A percentile compares a stretch with the other conserved stretches of the same genome.
Evolutionary conservation across 805 yeast genomes (phyloP).

Genomic region (Candida golubevii): DNA sequence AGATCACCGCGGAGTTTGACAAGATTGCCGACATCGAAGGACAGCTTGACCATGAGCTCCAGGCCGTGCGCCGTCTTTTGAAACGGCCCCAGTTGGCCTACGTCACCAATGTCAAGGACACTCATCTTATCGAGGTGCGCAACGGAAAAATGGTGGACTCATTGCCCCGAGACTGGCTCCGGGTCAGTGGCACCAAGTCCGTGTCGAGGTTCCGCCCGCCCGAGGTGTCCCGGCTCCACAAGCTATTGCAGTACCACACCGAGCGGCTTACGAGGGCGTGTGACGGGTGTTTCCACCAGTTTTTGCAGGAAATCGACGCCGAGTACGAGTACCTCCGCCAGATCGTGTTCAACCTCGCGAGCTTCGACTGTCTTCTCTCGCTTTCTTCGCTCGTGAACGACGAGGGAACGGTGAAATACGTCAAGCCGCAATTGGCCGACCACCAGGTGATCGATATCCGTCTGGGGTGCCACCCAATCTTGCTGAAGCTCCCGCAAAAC

Average conservation of each 20-base stretch:
- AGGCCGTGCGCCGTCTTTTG: slow-evolving; percentile 39
- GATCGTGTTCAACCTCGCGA: slow-evolving; percentile 12
- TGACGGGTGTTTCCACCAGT: slow-evolving; percentile 42
- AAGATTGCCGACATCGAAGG: slow-evolving; percentile 43
- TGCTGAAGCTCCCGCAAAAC: slow-evolving; percentile 43
- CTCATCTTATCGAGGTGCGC: slow-evolving; percentile 73
- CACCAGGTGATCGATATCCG: slow-evolving; percentile 42
- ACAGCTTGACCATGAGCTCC: slow-evolving; percentile 52
- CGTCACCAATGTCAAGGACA: slow-evolving; percentile 56
- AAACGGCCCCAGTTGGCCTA: slow-evolving; percentile 56
- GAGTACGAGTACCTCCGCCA: slow-evolving; percentile 27
- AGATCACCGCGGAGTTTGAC: slow-evolving; percentile 31
- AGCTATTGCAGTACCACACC: slow-evolving; percentile 53
- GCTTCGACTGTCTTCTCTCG: slow-evolving; percentile 16
- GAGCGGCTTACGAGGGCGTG: slow-evolving; percentile 48
- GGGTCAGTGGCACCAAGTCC: slow-evolving; percentile 62
- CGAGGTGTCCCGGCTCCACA: slow-evolving; percentile 44
- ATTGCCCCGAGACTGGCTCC: slow-evolving; percentile 74
- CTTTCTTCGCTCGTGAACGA: slow-evolving; percentile 9
- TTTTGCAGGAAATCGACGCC: slow-evolving; percentile 33
- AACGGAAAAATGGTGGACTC: slow-evolving; percentile 48
- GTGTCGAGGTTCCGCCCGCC: slow-evolving; percentile 76
- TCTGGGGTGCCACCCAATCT: slow-evolving; percentile 64
- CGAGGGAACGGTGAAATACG: slow-evolving; percentile 1
- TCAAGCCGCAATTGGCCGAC: slow-evolving; percentile 33